Percentiles rank a stretch among this genome's conserved stretches.
Conservation (phyloP, 2,329 filamentous ascomycete species). For the Fusarium globosum region DNA sequence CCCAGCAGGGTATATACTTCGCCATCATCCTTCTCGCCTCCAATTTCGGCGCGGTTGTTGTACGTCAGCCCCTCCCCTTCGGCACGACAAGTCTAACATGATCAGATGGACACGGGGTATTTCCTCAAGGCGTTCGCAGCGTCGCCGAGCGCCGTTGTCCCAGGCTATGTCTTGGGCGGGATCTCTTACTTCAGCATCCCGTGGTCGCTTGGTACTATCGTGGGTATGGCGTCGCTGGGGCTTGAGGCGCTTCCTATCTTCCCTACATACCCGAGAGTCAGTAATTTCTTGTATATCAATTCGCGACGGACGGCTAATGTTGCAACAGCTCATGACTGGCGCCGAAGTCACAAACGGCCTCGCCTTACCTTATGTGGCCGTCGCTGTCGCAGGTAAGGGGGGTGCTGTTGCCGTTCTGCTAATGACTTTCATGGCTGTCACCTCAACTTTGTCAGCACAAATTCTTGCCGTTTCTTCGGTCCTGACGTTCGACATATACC, state of each 20-base stretch:
- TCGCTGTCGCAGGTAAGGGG: background rate
- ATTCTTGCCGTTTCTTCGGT: slow-evolving; percentile 65
- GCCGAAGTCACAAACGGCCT: background rate
- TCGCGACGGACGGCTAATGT: too few species aligned
- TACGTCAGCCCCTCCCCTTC: background rate
- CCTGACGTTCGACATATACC: slow-evolving; percentile 64
- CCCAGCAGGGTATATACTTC: background rate
- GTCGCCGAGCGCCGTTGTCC: background rate
- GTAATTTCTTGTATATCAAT: too few species aligned
- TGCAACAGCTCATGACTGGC: background rate
- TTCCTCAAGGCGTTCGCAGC: background rate
- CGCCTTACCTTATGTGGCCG: background rate
- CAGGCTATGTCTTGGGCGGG: background rate
- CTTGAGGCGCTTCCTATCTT: background rate
- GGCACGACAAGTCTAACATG: background rate
- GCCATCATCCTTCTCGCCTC: background rate
- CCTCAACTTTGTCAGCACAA: slow-evolving; percentile 63
- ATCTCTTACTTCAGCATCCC: background rate
- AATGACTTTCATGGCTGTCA: slow-evolving; percentile 44
- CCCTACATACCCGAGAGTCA: background rate
- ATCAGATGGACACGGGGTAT: background rate
- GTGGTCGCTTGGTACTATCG: background rate
- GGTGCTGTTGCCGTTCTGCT: background rate
- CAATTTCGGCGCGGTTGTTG: background rate
- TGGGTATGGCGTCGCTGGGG: background rate